A percentile compares a stretch with the other conserved stretches of the same genome.
These are phyloP conservation scores for Actinidia chinensis DNA, from an alignment of 179 eudicot species.

Conservation along the genomic window DNA sequence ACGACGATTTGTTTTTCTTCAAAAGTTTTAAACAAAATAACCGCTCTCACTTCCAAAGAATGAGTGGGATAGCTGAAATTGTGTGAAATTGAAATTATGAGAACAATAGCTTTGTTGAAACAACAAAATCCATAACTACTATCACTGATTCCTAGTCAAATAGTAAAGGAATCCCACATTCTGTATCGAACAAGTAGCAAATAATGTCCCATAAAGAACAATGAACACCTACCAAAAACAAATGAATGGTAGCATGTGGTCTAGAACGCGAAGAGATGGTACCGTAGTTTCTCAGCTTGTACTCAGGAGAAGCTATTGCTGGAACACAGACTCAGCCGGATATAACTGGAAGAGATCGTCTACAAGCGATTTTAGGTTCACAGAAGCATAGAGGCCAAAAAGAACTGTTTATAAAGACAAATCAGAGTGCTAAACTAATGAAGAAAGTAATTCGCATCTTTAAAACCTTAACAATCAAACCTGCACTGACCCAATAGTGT, in stretches of 20 bases:
- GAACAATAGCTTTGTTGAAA: too few relatives aligned
- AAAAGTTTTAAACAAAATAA: too few relatives aligned
- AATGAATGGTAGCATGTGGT: conserved; percentile 5
- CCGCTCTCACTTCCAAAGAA: too few relatives aligned
- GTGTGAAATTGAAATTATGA: too few relatives aligned
- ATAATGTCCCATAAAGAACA: conserved; percentile 1
- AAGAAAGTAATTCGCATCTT: neutral
- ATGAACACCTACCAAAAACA: neutral
- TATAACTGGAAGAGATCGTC: conserved; percentile 55
- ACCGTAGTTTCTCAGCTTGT: conserved; percentile 83
- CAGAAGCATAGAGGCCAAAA: conserved; percentile 72
- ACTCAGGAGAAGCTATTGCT: conserved; percentile 67
- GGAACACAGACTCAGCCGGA: conserved; percentile 39
- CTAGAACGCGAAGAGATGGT: too few relatives aligned
- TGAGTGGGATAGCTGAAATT: too few relatives aligned
- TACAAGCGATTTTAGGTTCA: conserved; percentile 53
- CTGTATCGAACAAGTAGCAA: neutral
- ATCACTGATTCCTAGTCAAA: too few relatives aligned
- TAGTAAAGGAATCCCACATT: neutral
- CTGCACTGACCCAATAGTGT: too few relatives aligned
- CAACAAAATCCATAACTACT: too few relatives aligned
- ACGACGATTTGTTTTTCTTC: too few relatives aligned
- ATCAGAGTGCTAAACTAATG: conserved; percentile 11
- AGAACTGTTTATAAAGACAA: conserved; percentile 52
- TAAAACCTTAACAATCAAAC: neutral